Conservation (phyloP, 2,329 filamentous ascomycete species). For the Verticillium nonalfalfae region DNA sequence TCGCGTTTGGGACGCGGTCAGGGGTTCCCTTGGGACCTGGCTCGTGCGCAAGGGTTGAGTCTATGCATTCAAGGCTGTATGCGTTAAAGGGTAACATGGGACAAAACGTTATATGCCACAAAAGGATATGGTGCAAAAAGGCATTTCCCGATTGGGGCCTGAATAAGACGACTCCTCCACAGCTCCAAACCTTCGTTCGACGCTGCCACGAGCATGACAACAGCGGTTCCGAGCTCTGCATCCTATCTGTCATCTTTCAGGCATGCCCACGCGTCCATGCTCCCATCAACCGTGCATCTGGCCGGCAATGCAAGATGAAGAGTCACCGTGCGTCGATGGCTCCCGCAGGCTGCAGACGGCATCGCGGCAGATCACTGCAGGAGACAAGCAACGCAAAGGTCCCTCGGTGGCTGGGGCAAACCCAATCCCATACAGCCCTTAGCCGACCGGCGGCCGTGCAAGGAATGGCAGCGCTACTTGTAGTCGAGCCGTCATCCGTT, state of each 20-base stretch:
- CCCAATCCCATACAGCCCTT: neutral
- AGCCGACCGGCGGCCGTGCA: neutral
- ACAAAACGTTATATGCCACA: neutral
- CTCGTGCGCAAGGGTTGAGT: neutral
- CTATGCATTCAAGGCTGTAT: no score
- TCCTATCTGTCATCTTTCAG: no score
- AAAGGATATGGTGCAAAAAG: no score
- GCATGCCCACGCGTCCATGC: no score
- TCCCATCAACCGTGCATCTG: neutral
- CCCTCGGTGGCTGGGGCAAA: neutral
- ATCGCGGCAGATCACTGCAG: slow-evolving; percentile 2
- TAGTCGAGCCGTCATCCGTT: neutral
- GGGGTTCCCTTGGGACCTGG: neutral
- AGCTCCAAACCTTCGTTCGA: no score
- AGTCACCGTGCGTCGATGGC: neutral
- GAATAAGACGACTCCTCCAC: no score
- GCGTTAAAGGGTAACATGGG: no score
- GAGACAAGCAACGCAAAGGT: neutral
- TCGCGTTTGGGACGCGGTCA: slow-evolving; percentile 3
- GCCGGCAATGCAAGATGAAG: neutral
- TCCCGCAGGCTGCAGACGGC: neutral
- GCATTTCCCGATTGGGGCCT: no score
- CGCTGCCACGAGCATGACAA: no score
- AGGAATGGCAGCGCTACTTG: neutral
- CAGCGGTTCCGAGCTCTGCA: no score